Evolutionary conservation across 495 filamentous ascomycete species (phyloP).

Genomic region (Aspergillus nanangensis): DNA sequence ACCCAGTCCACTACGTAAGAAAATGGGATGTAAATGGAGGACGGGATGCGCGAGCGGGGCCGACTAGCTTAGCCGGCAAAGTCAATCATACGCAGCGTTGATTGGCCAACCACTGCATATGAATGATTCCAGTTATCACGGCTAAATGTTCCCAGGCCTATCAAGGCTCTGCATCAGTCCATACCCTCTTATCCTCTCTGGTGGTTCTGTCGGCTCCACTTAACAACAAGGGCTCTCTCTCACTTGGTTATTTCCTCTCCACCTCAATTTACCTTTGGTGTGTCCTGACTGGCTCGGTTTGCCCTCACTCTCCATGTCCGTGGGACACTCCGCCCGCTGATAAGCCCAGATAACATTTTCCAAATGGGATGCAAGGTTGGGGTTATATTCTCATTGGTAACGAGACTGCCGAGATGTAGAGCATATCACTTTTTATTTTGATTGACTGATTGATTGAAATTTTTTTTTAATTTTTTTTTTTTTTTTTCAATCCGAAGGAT

Average conservation of each 20-base stretch:
- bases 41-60: not conserved
- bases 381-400: constrained; percentile 11
- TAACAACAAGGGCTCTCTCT: too few species aligned
- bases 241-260: too few species aligned
- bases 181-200: constrained; percentile 3
- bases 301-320: constrained; percentile 8
- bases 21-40: too few species aligned
- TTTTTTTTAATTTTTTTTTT: too few species aligned
- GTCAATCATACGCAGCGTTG: not conserved
- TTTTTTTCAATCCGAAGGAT: too few species aligned
- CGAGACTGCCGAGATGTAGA: constrained; percentile 8
- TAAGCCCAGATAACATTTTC: constrained; percentile 12
- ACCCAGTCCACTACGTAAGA: not conserved
- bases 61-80: not conserved
- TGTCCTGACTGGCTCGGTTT: constrained; percentile 12
- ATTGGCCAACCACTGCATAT: too few species aligned
- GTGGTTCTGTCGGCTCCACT: too few species aligned
- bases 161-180: not conserved
- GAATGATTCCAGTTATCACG: too few species aligned
- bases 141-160: not conserved
- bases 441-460: too few species aligned
- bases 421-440: constrained; percentile 15
- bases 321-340: constrained; percentile 17
- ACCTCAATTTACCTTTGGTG: constrained; percentile 10
- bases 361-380: not conserved